Conservation (phyloP, 257 asterid species). For the Solanum chilense region DNA sequence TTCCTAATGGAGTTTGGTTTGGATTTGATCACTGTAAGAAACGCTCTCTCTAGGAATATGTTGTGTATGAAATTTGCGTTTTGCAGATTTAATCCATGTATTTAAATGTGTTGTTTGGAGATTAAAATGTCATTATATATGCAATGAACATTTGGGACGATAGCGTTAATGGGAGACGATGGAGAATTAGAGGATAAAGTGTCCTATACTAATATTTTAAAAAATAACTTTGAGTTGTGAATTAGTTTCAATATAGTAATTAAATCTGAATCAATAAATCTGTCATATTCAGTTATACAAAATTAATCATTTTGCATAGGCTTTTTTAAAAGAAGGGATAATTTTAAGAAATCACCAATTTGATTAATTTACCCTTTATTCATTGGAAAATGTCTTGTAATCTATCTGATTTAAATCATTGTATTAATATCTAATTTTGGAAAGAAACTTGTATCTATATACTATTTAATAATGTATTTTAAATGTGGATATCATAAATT, state of each 20-base stretch:
- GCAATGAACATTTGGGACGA: not conserved
- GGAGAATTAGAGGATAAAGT: not conserved
- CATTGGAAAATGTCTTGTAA: no score
- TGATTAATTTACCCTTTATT: no score
- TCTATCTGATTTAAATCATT: fast-evolving
- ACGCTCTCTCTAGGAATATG: not conserved
- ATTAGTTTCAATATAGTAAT: no score
- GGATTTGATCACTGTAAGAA: slow-evolving; percentile 14
- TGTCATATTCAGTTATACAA: not conserved
- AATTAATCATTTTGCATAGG: not conserved
- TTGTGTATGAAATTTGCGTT: not conserved
- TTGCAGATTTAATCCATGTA: not conserved
- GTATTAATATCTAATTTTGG: no score
- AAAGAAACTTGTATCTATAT: fast-evolving
- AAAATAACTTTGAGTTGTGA: not conserved
- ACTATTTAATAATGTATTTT: no score
- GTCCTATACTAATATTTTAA: not conserved
- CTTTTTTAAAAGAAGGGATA: not conserved
- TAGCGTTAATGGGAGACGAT: not conserved
- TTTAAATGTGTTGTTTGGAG: not conserved
- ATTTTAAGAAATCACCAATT: not conserved
- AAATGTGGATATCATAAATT: no score
- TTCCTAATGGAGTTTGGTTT: slow-evolving; percentile 28
- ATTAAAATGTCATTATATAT: not conserved
- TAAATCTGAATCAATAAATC: not conserved